phyloP scores from a whole-genome alignment of 2,329 filamentous ascomycete genomes.

The Sclerotinia trifoliorum region DNA sequence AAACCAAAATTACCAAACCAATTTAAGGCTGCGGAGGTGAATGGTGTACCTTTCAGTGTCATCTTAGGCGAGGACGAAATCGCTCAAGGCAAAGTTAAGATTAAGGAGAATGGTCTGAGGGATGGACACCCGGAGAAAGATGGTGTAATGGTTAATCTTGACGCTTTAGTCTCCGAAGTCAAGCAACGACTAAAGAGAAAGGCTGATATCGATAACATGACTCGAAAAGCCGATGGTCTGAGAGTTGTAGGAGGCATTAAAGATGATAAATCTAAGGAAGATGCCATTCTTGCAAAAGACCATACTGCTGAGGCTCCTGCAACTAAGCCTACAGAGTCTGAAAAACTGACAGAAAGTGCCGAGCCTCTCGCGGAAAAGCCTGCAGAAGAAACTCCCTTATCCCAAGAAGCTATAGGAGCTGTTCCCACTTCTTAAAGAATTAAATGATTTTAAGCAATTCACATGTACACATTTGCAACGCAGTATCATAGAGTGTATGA shows the following conservation, averaged over 20 bases:
- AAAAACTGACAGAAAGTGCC: not conserved
- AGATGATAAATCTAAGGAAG: constrained; percentile 25
- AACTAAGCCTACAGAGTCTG: constrained; percentile 1
- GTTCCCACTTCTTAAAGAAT: constrained; percentile 33
- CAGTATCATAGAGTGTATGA: constrained; percentile 6
- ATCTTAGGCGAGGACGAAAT: constrained; percentile 92
- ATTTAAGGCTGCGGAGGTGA: constrained; percentile 84
- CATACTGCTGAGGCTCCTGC: not conserved
- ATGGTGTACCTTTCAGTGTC: constrained; percentile 78
- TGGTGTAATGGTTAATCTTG: constrained; percentile 69
- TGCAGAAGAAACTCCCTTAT: constrained; percentile 22
- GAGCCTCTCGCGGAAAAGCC: constrained; percentile 7
- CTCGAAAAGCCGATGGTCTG: constrained; percentile 35
- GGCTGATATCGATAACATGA: constrained; percentile 36
- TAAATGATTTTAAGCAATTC: constrained; percentile 3
- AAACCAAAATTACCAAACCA: constrained; percentile 87
- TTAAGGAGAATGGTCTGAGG: constrained; percentile 80
- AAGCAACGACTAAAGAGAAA: constrained; percentile 48
- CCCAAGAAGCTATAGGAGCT: constrained; percentile 32
- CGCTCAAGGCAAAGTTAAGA: constrained; percentile 75
- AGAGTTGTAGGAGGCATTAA: constrained; percentile 38
- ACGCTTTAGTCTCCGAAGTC: constrained; percentile 62
- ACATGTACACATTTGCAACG: constrained; percentile 17
- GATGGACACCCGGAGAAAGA: constrained; percentile 90
- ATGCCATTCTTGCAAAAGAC: constrained; percentile 27